Base-by-base conservation (phyloP, 306 rosid genomes). In the Lotus japonicus region DNA sequence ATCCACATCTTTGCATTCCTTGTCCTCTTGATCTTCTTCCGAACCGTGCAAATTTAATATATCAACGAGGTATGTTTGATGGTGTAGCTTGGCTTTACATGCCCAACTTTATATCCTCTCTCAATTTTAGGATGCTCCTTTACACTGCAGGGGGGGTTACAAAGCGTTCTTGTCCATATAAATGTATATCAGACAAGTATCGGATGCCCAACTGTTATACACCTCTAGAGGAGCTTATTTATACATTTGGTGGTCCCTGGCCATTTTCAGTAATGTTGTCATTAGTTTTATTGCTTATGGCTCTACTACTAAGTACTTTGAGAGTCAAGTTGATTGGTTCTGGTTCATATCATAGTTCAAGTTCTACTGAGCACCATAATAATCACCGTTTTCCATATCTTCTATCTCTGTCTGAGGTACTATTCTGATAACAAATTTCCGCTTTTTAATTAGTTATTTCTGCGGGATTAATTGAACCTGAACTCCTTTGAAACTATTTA, bases 351-450 rank as follows among this genome's bases (percentile, higher is more conserved):
- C 84, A 73, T 64, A 78, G 84, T 68, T 79, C 82, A 31, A 84
- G 83, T 86, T 83, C 94, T 66, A 79, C 86, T 78, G 95, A 89
- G 79, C 85, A 80, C 73, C 96, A 75, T 44, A 77, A 77, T 73
- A 88, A 77, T 68, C 86, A 68, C 66, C 89, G 77, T 76, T 94
- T 85, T 62, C 98, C 98, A 0, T 82, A 84, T 77, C 94, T 92
- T 76, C 98, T 94, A 80, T 94, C 98, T 68, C 85, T 94, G 43
- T 90, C 97, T 39, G 97, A 94, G 98, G 98, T 94, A 54, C 66
- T 55, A 59, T 74, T 65, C 57, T 63, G 54, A 58, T 28, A 14
- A 70, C 26, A 42, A 80, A 38, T 11, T 54, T 60, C 11, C 70
- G 33, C 19, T 58, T 46, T 60, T 62, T 49, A 77, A 23, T 65